Evolutionary conservation across 2,329 filamentous ascomycete species (phyloP), one percentile per base, ranked within the genome.

Genomic region (Claviceps humidiphila): DNA sequence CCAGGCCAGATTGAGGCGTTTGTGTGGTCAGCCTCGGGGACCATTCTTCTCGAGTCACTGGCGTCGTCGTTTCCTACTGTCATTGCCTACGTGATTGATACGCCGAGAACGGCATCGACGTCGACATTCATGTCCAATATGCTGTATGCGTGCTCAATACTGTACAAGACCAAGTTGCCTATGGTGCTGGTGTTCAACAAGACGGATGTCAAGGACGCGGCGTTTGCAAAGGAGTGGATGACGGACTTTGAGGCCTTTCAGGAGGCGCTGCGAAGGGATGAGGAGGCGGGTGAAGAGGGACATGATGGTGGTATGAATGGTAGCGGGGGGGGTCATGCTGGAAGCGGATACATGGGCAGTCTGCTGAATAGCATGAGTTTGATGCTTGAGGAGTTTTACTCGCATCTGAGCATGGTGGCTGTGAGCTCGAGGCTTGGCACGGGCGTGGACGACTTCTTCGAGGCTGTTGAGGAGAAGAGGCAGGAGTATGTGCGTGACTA

Each of bases 131-230:
- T 98, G 93, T 94, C 87, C 66, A 98, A 98, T 71, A 98, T 98
- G 93, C 82, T 98, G 44, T 98, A 98, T 68, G 93, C 93, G 22
- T 97, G 93, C 75, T 95, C 87, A 55, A 98, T 98, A 58, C 79
- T 98, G 16, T 98, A 98, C 79, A 97, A 97, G 74, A 97, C 91
- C 2, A 95, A 95, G 66, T 76, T 98, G 0, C 93, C 93, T 24
- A 98, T 98, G 93, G 94, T 98, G 51, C 73, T 98, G 7, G 93
- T 98, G 11, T 97, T 98, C 76, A 98, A 98, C 75, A 98, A 98
- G 74, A 96, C 90, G 0, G 93, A 98, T 63, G 89, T 95, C 43
- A 89, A 95, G 66, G 86, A 94, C 62, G 88, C 89, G 0, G 78
- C 80, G 26, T 95, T 95, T 63, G 93, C 90, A 1, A 93, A 91